Evolutionary conservation across 768 basidiomycete species (phyloP), one percentile per base, ranked within the genome.

Genomic region (Tulasnella sp.): DNA sequence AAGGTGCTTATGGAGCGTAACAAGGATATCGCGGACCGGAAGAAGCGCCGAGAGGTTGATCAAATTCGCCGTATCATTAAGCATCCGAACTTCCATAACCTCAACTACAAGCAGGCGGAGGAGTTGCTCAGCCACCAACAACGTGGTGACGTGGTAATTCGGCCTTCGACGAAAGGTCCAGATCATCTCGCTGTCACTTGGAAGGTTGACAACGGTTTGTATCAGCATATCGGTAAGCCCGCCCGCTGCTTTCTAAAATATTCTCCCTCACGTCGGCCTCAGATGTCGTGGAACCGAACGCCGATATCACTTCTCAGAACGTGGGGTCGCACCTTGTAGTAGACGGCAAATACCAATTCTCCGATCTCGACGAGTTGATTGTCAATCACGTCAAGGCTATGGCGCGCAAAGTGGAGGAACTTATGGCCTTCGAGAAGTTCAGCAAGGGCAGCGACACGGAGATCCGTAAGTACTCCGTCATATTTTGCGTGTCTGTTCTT

Each of bases 41-140:
- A 94, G 85, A 96, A 95, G 86, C 87, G 93, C 70, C 90, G 93
- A 1, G 92, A 95, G 82, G 91, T 90, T 11, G 92, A 93, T 81
- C 88, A 89, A 79, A 89, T 90, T 46, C 89, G 94, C 79, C 88
- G 97, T 35, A 90, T 97, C 75, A 94, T 99, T 86, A 95, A 98
- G 83, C 98, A 99, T 83, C 98, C 97, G 2, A 96, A 97, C 84
- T 99, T 98, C 89, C 93, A 96, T 83, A 95, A 98, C 82, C 91
- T 97, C 87, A 96, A 94, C 80, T 91, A 93, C 9, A 86, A 88
- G 18, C 92, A 98, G 81, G 96, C 98, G 1, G 98, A 99, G 84
- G 88, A 90, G 46, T 93, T 92, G 83, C 86, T 99, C 79, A 93
- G 94, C 81, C 91, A 91, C 81, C 93, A 95, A 83, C 95, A 96